Percentiles rank a stretch among this genome's conserved stretches.
phyloP scores from a whole-genome alignment of 176 grass and related monocot genomes.

The Zizania latifolia region DNA sequence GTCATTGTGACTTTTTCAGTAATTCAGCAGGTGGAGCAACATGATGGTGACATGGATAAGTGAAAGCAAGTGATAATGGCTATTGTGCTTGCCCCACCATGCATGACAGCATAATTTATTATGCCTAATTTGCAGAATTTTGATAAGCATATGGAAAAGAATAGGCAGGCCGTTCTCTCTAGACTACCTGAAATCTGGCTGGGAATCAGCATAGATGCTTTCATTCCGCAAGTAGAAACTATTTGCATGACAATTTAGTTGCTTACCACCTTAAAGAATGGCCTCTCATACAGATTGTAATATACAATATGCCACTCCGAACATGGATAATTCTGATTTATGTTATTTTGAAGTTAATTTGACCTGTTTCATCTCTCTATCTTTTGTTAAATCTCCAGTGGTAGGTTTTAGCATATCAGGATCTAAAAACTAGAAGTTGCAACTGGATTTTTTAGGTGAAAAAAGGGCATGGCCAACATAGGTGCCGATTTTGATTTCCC shows the following conservation, averaged over 20 bases:
- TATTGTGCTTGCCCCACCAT: slow-evolving; percentile 30
- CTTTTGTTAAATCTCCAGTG: background rate
- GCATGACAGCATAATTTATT: slow-evolving; percentile 15
- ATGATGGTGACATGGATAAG: slow-evolving; percentile 31
- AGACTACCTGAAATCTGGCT: slow-evolving; percentile 10
- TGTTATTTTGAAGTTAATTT: background rate
- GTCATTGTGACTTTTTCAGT: slow-evolving; percentile 16
- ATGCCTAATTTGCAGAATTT: slow-evolving; percentile 27
- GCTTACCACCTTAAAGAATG: slow-evolving; percentile 16
- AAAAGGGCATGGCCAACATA: background rate
- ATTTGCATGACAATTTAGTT: slow-evolving; percentile 22
- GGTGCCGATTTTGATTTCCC: slow-evolving; percentile 27
- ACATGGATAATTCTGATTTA: background rate
- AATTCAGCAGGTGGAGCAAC: slow-evolving; percentile 15
- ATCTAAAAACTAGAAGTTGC: background rate
- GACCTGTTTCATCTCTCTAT: background rate
- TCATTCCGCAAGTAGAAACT: slow-evolving; percentile 37
- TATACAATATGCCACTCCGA: background rate
- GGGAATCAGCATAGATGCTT: slow-evolving; percentile 10
- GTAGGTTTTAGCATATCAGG: background rate
- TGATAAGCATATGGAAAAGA: slow-evolving; percentile 16
- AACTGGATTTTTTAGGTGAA: background rate
- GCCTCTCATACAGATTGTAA: background rate
- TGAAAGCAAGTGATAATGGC: slow-evolving; percentile 33
- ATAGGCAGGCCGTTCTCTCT: background rate